Percentiles rank a stretch among this genome's conserved stretches.
These are phyloP conservation scores for Exophiala sp. DNA, from an alignment of 2,329 filamentous ascomycete species.

Conservation along the genomic window DNA sequence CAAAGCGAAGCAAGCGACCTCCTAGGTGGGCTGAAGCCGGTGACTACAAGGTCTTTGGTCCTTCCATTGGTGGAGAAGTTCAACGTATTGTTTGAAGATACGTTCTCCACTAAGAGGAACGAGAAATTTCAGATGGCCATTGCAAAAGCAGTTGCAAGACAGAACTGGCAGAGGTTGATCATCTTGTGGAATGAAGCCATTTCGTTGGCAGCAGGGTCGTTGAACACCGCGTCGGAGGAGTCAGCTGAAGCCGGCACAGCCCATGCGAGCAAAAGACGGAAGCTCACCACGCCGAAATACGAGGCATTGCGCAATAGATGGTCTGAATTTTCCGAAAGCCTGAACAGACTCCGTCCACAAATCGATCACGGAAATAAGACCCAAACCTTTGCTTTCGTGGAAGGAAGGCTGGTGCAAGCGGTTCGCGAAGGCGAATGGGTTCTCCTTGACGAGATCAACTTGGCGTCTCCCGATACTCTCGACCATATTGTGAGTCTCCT, in stretches of 20 bases:
- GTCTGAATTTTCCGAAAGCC: conserved; percentile 68
- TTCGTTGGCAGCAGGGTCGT: conserved; percentile 71
- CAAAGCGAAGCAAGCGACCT: conserved; percentile 97
- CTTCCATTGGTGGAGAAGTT: conserved; percentile 92
- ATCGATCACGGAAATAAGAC: conserved; percentile 62
- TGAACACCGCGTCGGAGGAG: conserved; percentile 36
- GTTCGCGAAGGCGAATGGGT: conserved; percentile 95
- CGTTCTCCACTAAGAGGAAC: conserved; percentile 84
- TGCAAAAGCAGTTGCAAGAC: conserved; percentile 69
- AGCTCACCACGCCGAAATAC: conserved; percentile 50
- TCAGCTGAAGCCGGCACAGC: not conserved
- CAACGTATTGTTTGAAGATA: conserved; percentile 77
- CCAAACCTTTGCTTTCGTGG: conserved; percentile 94
- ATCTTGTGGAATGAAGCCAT: conserved; percentile 85
- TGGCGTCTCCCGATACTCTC: conserved; percentile 88
- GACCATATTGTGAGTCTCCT: conserved; percentile 90
- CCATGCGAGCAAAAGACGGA: conserved; percentile 64
- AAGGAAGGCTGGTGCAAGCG: conserved; percentile 95
- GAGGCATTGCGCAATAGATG: conserved; percentile 62
- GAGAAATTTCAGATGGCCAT: conserved; percentile 77
- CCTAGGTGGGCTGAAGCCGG: conserved; percentile 90
- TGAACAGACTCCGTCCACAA: conserved; percentile 75
- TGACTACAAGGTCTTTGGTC: conserved; percentile 80
- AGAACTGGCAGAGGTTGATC: conserved; percentile 80
- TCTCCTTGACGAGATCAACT: conserved; percentile 91